Conservation (phyloP, 2,329 filamentous ascomycete genomes). For the Alternaria triticina region DNA sequence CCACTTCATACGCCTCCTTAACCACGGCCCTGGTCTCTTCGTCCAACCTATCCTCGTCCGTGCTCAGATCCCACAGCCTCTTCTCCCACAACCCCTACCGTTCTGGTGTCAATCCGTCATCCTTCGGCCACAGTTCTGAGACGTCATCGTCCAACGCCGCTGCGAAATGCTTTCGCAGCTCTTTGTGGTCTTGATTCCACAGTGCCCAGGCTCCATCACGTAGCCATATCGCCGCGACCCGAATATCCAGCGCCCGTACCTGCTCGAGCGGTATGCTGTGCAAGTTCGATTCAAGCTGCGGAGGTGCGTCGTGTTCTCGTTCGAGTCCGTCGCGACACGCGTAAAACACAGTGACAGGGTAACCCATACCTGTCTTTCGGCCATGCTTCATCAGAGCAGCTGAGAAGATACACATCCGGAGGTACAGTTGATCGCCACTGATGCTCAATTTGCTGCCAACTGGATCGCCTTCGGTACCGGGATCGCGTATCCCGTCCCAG, state of each 20-base stretch:
- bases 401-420: background rate
- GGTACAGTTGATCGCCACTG: background rate
- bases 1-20: background rate
- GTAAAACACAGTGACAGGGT: background rate
- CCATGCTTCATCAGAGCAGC: background rate
- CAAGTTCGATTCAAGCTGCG: background rate
- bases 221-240: slow-evolving; percentile 7
- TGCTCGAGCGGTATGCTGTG: background rate
- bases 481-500: background rate
- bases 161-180: background rate
- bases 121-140: background rate
- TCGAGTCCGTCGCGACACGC: background rate
- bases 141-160: background rate
- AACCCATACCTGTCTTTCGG: background rate
- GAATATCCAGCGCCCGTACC: background rate
- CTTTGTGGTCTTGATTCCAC: background rate
- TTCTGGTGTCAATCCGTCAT: background rate
- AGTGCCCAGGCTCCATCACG: background rate
- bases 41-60: background rate
- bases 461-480: background rate
- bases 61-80: background rate
- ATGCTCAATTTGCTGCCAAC: background rate
- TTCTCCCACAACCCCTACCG: slow-evolving; percentile 6
- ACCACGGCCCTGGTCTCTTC: background rate
- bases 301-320: background rate